Percentiles rank a stretch among this genome's conserved stretches.
Conservation (phyloP, 163 green algal genomes). For the Chlamydomonas reinhardtii region DNA sequence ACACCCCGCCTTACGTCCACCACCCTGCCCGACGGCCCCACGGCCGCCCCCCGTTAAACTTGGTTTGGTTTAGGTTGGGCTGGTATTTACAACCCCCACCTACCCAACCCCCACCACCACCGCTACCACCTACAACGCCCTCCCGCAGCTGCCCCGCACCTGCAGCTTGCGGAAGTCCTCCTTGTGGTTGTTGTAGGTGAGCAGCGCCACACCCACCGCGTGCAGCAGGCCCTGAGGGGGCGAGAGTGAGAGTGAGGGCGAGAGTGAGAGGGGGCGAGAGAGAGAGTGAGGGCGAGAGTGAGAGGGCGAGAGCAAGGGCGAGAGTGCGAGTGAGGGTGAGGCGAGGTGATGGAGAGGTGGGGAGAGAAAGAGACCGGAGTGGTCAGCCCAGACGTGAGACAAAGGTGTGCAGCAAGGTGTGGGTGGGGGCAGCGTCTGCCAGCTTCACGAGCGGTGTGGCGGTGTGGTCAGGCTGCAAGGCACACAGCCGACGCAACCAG, state of each 20-base stretch:
- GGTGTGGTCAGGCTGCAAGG: too few relatives aligned
- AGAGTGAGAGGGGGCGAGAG: background rate
- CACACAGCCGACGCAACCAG: too few relatives aligned
- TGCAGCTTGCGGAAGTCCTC: constrained; percentile 68
- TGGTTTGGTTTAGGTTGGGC: too few relatives aligned
- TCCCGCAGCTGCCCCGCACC: background rate
- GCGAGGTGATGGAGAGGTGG: too few relatives aligned
- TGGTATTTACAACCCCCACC: too few relatives aligned
- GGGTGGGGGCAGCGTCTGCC: too few relatives aligned
- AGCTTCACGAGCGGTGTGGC: too few relatives aligned
- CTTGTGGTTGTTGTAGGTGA: constrained; percentile 81
- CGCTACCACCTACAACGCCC: constrained; percentile 8
- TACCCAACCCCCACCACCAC: constrained; percentile 44
- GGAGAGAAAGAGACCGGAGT: too few relatives aligned
- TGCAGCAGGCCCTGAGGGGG: constrained; percentile 59
- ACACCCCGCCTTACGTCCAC: background rate
- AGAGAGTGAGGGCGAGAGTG: background rate
- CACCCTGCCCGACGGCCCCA: background rate
- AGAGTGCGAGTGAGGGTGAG: too few relatives aligned
- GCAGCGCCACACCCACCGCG: constrained; percentile 72
- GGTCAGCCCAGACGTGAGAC: too few relatives aligned
- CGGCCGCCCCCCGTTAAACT: too few relatives aligned
- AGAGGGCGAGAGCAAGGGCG: background rate
- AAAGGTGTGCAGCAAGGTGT: too few relatives aligned
- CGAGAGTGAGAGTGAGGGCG: background rate